Conservation (phyloP, 2,329 filamentous ascomycete species). For the Juglanconis oblonga region DNA sequence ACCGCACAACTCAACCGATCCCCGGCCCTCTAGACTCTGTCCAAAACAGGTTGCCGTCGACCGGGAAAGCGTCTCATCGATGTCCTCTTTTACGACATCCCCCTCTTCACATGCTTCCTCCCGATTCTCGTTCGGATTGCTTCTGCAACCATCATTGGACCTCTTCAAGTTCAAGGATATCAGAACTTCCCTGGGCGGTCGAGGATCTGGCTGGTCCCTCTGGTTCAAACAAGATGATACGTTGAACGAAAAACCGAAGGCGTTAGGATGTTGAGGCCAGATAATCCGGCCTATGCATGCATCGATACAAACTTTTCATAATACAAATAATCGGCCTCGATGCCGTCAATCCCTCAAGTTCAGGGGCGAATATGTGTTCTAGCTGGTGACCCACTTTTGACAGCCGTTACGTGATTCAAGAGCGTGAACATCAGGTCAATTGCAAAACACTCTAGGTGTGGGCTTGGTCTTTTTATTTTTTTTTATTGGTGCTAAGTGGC, state of each 20-base stretch:
- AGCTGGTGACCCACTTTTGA: too few relatives aligned
- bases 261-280: neutral
- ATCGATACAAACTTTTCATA: too few relatives aligned
- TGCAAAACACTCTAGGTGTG: too few relatives aligned
- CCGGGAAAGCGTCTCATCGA: conserved; percentile 5
- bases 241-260: neutral
- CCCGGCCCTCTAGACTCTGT: neutral
- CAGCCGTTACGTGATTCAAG: too few relatives aligned
- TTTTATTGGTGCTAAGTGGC: too few relatives aligned
- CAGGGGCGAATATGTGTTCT: too few relatives aligned
- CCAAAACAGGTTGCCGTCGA: neutral
- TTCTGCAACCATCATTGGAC: conserved; percentile 13
- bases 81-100: conserved; percentile 5
- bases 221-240: conserved; percentile 13
- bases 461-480: too few relatives aligned
- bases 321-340: too few relatives aligned
- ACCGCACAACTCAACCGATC: conserved; percentile 12
- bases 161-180: conserved; percentile 10
- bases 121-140: conserved; percentile 9
- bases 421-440: too few relatives aligned
- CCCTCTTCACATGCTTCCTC: conserved; percentile 1
- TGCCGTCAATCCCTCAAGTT: too few relatives aligned
- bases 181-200: neutral
- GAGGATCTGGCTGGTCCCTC: conserved; percentile 13
- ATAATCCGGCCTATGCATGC: neutral